A percentile compares a stretch with the other conserved stretches of the same genome.
Conservation (phyloP, 192 early-diverging fungal genomes). For the Entomortierella lignicola region DNA sequence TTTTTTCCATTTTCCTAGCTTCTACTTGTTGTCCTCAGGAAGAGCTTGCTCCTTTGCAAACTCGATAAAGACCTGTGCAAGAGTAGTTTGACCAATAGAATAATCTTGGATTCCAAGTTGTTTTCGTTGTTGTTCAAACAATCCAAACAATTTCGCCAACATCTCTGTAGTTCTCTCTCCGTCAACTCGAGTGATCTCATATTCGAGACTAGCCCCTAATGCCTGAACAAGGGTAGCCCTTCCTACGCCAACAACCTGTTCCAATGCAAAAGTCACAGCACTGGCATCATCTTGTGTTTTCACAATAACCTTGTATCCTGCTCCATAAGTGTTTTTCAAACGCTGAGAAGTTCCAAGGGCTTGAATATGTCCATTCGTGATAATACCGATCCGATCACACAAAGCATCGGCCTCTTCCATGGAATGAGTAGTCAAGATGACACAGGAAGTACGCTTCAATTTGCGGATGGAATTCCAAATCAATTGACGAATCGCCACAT, state of each 20-base stretch:
- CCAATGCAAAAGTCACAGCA: conserved; percentile 29
- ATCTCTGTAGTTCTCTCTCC: conserved; percentile 48
- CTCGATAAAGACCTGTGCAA: conserved; percentile 73
- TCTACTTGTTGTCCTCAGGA: conserved; percentile 28
- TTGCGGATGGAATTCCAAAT: conserved; percentile 65
- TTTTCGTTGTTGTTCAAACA: conserved; percentile 53
- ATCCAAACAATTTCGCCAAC: conserved; percentile 61
- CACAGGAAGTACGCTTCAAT: conserved; percentile 49
- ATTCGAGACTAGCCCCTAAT: conserved; percentile 53
- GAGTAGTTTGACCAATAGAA: conserved; percentile 67
- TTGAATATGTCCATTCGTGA: conserved; percentile 60
- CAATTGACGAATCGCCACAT: conserved; percentile 62
- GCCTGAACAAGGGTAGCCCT: conserved; percentile 45
- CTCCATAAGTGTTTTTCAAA: conserved; percentile 62
- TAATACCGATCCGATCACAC: conserved; percentile 61
- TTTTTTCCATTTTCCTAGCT: background rate
- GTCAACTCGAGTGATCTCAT: conserved; percentile 44
- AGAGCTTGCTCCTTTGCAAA: conserved; percentile 65
- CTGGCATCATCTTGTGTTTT: conserved; percentile 13
- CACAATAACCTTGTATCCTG: conserved; percentile 60
- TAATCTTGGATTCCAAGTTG: conserved; percentile 61
- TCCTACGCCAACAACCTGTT: conserved; percentile 17
- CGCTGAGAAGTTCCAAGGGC: conserved; percentile 60
- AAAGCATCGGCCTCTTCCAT: conserved; percentile 62
- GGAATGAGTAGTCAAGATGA: conserved; percentile 54